These are phyloP conservation scores for Abelmoschus esculentus DNA, from an alignment of 345 rosid species.

Conservation along the genomic window DNA sequence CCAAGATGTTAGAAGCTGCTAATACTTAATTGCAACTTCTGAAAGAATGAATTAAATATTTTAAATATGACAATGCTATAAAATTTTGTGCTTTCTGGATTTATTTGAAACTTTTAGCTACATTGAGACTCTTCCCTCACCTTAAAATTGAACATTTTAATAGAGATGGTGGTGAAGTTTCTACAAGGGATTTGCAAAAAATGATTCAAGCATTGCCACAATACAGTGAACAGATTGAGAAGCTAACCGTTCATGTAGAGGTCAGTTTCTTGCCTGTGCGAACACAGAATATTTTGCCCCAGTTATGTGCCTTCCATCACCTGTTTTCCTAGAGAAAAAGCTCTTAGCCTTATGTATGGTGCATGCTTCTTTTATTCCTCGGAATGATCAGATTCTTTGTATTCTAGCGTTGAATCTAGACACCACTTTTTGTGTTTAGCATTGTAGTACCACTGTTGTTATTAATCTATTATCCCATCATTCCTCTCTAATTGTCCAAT, in stretches of 20 bases:
- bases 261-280: conserved; percentile 29
- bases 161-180: conserved; percentile 79
- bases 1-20: neutral
- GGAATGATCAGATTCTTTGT: neutral
- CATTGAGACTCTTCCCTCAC: conserved; percentile 14
- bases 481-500: neutral
- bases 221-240: conserved; percentile 97
- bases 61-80: neutral
- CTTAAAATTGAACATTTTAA: conserved; percentile 13
- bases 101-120: neutral
- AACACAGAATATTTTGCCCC: neutral
- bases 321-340: neutral
- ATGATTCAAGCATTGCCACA: conserved; percentile 99
- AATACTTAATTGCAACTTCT: neutral
- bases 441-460: neutral
- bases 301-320: neutral
- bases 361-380: neutral
- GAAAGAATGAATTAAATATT: neutral
- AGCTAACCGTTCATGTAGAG: conserved; percentile 98
- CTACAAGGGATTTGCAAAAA: conserved; percentile 92
- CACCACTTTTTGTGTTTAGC: conserved; percentile 1
- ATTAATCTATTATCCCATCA: neutral
- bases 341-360: neutral
- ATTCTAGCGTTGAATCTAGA: neutral
- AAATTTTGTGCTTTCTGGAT: neutral